Evolutionary conservation across 2,329 filamentous ascomycete species (phyloP).

Genomic region (Didymella exigua): DNA sequence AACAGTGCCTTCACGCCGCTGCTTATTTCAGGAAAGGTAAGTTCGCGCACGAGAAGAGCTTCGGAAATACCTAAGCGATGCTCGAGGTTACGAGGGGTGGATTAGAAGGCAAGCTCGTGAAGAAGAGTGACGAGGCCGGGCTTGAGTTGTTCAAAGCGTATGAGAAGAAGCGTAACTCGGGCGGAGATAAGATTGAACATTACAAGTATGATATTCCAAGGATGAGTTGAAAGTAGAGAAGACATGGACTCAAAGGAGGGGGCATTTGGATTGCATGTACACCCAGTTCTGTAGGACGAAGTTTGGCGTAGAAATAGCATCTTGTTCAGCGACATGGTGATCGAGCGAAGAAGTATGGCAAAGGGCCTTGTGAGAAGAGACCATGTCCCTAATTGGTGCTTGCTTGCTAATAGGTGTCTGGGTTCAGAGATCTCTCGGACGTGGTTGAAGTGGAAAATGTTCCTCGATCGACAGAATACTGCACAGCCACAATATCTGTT

Average conservation of each 20-base stretch:
- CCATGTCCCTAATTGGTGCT: no score
- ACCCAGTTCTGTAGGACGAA: neutral
- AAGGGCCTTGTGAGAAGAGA: no score
- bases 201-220: conserved; percentile 22
- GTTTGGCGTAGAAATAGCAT: neutral
- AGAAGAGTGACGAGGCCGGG: neutral
- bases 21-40: neutral
- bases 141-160: neutral
- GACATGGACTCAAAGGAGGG: conserved; percentile 17
- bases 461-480: no score
- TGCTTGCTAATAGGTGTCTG: no score
- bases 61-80: neutral
- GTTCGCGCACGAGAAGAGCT: neutral
- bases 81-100: neutral
- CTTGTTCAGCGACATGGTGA: neutral
- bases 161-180: neutral
- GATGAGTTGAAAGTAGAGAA: conserved; percentile 20
- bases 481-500: no score
- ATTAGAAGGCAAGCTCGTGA: neutral
- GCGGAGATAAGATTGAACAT: conserved; percentile 10
- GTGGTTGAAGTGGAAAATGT: no score
- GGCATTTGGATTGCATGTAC: conserved; percentile 5
- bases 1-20: neutral
- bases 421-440: no score
- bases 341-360: no score